Evolutionary conservation across 2,329 filamentous ascomycete genomes (phyloP), one percentile per base, ranked within the genome.

Genomic region (Colletotrichum sp.): DNA sequence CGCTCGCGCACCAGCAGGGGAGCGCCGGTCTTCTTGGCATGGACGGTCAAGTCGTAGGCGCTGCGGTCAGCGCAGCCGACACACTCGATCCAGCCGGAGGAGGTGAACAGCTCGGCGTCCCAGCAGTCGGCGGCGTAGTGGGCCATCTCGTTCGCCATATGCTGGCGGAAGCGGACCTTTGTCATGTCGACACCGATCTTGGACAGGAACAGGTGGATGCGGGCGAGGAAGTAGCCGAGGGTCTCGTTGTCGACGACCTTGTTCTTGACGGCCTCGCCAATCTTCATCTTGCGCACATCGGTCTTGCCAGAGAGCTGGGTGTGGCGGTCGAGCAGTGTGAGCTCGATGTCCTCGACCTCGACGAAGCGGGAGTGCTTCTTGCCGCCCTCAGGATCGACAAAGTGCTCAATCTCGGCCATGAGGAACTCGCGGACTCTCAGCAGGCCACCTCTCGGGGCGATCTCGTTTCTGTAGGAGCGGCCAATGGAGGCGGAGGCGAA

Each of bases 361-460:
- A 92, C 86, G 86, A 99, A 99, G 72, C 96, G 94, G 68, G 90
- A 87, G 84, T 99, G 97, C 88, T 97, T 98, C 92, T 99, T 99
- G 86, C 96, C 95, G 83, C 95, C 93, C 82, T 97, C 90, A 13
- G 97, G 97, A 82, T 99, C 97, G 79, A 99, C 97, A 83, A 95
- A 99, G 86, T 99, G 97, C 88, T 99, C 97, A 80, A 99, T 98
- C 87, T 99, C 97, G 28, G 96, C 97, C 97, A 99, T 99, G 81
- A 98, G 87, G 88, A 99, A 99, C 85, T 99, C 97, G 81, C 97
- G 95, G 59, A 99, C 97, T 80, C 97, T 94, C 75, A 99, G 88
- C 55, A 99, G 92, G 86, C 97, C 97, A 78, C 95, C 92, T 72
- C 97, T 92, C 12, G 97, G 97, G 1, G 97, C 98, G 80, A 99